Evolutionary conservation across 129 eudicot genomes (phyloP).

Genomic region (Helichrysum umbraculigerum): DNA sequence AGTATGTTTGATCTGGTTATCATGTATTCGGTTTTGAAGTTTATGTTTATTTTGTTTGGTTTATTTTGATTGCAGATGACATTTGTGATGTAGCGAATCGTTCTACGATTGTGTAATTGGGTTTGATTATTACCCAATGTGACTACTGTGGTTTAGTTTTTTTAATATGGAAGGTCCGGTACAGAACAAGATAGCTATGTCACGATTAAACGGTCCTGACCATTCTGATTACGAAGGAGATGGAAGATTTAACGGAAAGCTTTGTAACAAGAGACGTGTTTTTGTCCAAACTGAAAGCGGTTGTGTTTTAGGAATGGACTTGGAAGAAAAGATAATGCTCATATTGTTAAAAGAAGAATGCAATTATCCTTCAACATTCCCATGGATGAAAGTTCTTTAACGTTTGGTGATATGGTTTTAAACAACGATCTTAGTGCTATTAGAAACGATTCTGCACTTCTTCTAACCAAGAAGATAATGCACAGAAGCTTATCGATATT

Average conservation of each 20-base stretch:
- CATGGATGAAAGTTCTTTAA: slow-evolving; percentile 58
- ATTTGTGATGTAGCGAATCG: slow-evolving; percentile 36
- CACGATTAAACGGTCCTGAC: slow-evolving; percentile 42
- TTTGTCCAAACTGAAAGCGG: slow-evolving; percentile 85
- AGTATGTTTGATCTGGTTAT: too few species aligned
- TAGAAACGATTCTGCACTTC: slow-evolving; percentile 59
- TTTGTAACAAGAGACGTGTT: slow-evolving; percentile 57
- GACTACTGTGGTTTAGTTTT: slow-evolving; percentile 35
- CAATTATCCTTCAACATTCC: slow-evolving; percentile 68
- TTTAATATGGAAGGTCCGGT: slow-evolving; percentile 48
- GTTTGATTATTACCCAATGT: slow-evolving; percentile 29
- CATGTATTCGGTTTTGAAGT: background rate
- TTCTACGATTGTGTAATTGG: slow-evolving; percentile 24
- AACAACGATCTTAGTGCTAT: slow-evolving; percentile 64
- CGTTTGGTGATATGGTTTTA: slow-evolving; percentile 62
- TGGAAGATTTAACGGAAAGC: slow-evolving; percentile 30
- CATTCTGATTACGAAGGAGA: slow-evolving; percentile 39
- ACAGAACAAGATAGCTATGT: slow-evolving; percentile 47
- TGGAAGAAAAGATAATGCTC: slow-evolving; percentile 69
- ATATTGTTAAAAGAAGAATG: slow-evolving; percentile 63
- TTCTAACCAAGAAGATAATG: slow-evolving; percentile 55
- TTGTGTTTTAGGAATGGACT: slow-evolving; percentile 70
- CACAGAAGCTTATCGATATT: slow-evolving; percentile 67
- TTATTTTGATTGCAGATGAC: slow-evolving; percentile 28
- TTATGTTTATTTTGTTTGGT: background rate